These are phyloP conservation scores for Malbranchea zuffiana DNA, from an alignment of 2,329 filamentous ascomycete species.

Conservation along the genomic window DNA sequence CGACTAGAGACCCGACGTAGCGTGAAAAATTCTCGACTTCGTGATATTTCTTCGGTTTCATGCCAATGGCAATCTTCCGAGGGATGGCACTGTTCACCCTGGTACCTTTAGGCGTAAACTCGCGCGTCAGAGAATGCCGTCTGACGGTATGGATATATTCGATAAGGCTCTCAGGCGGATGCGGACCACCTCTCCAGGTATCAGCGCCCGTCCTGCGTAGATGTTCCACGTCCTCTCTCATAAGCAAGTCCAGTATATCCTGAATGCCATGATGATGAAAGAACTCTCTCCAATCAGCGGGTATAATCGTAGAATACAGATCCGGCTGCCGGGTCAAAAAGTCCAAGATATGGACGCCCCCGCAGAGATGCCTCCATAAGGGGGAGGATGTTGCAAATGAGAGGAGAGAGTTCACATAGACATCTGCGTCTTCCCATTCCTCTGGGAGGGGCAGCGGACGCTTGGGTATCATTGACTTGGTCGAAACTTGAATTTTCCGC, in stretches of 20 bases:
- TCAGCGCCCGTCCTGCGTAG: slow-evolving; percentile 20
- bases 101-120: slow-evolving; percentile 39
- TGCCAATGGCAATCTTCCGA: slow-evolving; percentile 67
- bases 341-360: slow-evolving; percentile 92
- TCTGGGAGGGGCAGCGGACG: slow-evolving; percentile 56
- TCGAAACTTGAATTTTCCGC: background rate
- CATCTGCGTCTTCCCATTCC: slow-evolving; percentile 59
- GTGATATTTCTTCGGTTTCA: slow-evolving; percentile 93
- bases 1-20: slow-evolving; percentile 61
- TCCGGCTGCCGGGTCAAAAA: slow-evolving; percentile 82
- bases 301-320: slow-evolving; percentile 67
- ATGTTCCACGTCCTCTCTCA: slow-evolving; percentile 59
- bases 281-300: slow-evolving; percentile 70
- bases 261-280: slow-evolving; percentile 61
- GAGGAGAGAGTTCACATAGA: slow-evolving; percentile 69
- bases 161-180: slow-evolving; percentile 48
- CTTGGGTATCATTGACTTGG: slow-evolving; percentile 36
- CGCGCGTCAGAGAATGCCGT: slow-evolving; percentile 54
- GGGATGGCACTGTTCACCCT: slow-evolving; percentile 42
- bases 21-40: slow-evolving; percentile 86
- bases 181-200: slow-evolving; percentile 35
- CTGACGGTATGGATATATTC: slow-evolving; percentile 64
- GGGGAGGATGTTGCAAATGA: slow-evolving; percentile 63
- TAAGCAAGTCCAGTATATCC: slow-evolving; percentile 66
- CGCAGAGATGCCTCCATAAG: slow-evolving; percentile 78